These are phyloP conservation scores for Cercophora sp. DNA, from an alignment of 495 filamentous ascomycete genomes.

Conservation along the genomic window DNA sequence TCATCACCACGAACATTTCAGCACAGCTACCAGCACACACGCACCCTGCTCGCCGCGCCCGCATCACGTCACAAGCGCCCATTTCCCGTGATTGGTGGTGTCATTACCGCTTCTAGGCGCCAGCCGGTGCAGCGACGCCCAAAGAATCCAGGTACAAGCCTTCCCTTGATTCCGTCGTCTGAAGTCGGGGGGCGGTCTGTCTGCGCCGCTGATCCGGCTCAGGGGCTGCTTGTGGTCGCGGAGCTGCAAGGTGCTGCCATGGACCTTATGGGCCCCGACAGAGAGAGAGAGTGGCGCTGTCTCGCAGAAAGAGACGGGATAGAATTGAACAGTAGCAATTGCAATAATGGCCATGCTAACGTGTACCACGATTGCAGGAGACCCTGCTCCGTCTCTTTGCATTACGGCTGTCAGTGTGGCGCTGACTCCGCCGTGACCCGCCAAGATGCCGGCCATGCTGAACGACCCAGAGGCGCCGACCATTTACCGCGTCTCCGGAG, in stretches of 20 bases:
- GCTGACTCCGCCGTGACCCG: neutral
- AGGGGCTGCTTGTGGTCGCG: too few relatives aligned
- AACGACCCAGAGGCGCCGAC: conserved; percentile 66
- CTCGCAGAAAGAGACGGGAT: too few relatives aligned
- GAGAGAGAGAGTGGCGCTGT: too few relatives aligned
- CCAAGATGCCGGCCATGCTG: conserved; percentile 75
- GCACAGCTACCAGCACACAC: conserved; percentile 26
- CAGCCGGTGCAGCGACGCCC: neutral
- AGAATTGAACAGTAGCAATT: too few relatives aligned
- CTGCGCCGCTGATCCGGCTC: too few relatives aligned
- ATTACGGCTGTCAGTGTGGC: too few relatives aligned
- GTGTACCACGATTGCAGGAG: too few relatives aligned
- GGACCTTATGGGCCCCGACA: too few relatives aligned
- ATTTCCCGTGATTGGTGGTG: conserved; percentile 18
- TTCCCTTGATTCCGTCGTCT: neutral
- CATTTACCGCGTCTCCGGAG: conserved; percentile 61
- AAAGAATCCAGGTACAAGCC: neutral
- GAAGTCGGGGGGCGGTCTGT: too few relatives aligned
- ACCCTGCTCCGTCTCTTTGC: neutral
- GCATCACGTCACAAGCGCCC: conserved; percentile 13
- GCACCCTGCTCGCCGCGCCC: neutral
- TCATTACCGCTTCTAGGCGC: neutral
- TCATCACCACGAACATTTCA: conserved; percentile 41
- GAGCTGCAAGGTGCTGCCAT: too few relatives aligned
- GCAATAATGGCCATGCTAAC: too few relatives aligned